A percentile compares a stretch with the other conserved stretches of the same genome.
Evolutionary conservation across 768 basidiomycete genomes (phyloP).

Genomic region (Boletus sensibilis): DNA sequence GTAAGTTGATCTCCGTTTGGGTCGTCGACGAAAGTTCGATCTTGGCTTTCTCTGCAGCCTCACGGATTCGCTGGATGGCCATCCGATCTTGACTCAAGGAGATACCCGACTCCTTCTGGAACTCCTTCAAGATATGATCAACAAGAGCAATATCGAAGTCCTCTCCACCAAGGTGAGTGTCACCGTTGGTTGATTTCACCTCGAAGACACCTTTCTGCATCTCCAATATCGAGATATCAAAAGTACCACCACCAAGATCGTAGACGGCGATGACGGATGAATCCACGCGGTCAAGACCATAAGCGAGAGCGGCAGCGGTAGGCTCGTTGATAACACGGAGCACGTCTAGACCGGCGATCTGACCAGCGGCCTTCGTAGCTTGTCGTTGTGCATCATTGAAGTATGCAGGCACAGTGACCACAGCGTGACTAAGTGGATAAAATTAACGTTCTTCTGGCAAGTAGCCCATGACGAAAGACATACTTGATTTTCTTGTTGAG

Average conservation of each 20-base stretch:
- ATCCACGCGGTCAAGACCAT: constrained; percentile 83
- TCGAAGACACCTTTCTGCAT: constrained; percentile 99
- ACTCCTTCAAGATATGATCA: constrained; percentile 80
- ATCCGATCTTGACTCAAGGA: constrained; percentile 85
- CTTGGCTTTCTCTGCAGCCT: constrained; percentile 99
- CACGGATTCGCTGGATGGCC: constrained; percentile 98
- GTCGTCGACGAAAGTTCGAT: constrained; percentile 93
- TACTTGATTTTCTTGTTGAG: constrained; percentile 93
- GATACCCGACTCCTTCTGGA: constrained; percentile 90
- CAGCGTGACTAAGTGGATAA: constrained; percentile 58
- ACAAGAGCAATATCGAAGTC: constrained; percentile 94
- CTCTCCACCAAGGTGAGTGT: constrained; percentile 96
- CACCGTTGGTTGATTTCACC: constrained; percentile 99
- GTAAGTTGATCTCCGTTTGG: constrained; percentile 96
- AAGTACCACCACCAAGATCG: constrained; percentile 97
- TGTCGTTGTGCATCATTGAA: constrained; percentile 99
- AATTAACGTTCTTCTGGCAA: not conserved
- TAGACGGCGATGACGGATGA: constrained; percentile 96
- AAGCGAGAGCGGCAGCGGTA: constrained; percentile 96
- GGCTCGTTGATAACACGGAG: constrained; percentile 99
- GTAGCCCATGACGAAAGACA: constrained; percentile 30
- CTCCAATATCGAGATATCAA: constrained; percentile 99
- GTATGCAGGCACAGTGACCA: constrained; percentile 96
- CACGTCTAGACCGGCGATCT: constrained; percentile 96
- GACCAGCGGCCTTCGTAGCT: constrained; percentile 97